Base-by-base conservation (phyloP, 208 protist species). In the Crithidia sp. region DNA sequence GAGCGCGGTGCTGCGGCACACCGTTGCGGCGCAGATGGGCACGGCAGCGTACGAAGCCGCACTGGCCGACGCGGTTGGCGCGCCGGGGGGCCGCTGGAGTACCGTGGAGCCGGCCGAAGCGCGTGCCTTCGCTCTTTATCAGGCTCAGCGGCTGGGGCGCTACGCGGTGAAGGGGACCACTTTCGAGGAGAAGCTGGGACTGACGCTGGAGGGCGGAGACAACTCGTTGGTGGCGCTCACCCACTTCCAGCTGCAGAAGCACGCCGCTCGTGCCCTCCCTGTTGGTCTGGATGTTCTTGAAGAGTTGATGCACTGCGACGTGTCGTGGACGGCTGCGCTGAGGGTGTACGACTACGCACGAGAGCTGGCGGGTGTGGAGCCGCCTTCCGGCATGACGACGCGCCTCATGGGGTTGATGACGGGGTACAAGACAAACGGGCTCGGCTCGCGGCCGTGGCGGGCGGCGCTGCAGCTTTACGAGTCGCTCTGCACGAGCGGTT, bases 341-440 rank as follows among this genome's bases (percentile, higher is more conserved):
- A 72, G 78, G 53, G 67, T 94, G 52, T 84, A 85, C 62, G 52
- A 61, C 16, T 85, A 85, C 67, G 81, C 75, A 0, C 55, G 41
- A 43, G 69, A 77, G 58, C 12, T 84, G 12, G 74, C 65, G 39
- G 45, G 49, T 12, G 58, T 76, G 3, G 77, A 84, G 13, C 77
- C 81, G 39, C 89, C 91, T 16, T 70, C 81, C 4, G 83, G 86
- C 59, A 91, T 96, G 91, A 82, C 77, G 16, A 77, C 91, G 55
- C 83, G 89, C 2, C 55, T 96, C 12, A 85, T 90, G 84, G 80
- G 81, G 2, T 79, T 96, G 37, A 92, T 94, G 91, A 93, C 86
- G 8, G 86, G 89, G 5, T 94, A 94, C 76, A 71, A 68, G 37
- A 92, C 76, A 14, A 86, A 87, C 47, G 76, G 78, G 28, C 56